These are phyloP conservation scores for Alternaria arbusti DNA, from an alignment of 2,329 filamentous ascomycete genomes.

Conservation along the genomic window DNA sequence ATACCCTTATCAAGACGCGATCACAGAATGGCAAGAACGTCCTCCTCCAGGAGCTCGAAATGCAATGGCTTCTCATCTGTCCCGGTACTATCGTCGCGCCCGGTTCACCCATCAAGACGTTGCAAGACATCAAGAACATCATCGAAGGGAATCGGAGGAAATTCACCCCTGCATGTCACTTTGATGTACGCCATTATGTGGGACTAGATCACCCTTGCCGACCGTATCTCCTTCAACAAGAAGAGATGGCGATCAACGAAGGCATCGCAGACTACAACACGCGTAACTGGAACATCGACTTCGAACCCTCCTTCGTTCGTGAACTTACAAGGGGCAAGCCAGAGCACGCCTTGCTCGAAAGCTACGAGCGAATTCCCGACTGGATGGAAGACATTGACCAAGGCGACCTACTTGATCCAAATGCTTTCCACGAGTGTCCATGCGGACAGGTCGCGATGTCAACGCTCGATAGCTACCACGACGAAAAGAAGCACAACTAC, in stretches of 20 bases:
- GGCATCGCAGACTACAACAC: not conserved
- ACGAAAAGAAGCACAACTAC: not conserved
- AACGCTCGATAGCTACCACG: not conserved
- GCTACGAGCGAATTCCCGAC: not conserved
- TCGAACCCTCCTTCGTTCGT: not conserved
- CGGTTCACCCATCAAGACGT: not conserved
- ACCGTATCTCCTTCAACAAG: not conserved
- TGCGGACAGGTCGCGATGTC: not conserved
- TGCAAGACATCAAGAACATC: not conserved
- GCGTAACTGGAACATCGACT: not conserved
- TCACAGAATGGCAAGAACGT: not conserved
- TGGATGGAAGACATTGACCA: not conserved
- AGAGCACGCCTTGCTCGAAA: not conserved
- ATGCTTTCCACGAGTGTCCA: not conserved
- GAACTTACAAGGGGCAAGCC: not conserved
- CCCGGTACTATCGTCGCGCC: not conserved
- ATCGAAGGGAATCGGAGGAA: not conserved
- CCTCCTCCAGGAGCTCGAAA: not conserved
- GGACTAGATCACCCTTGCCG: not conserved
- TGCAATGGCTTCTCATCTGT: not conserved
- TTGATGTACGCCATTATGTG: not conserved
- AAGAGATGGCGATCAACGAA: not conserved
- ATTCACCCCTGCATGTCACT: not conserved
- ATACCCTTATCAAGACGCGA: not conserved
- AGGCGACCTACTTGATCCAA: not conserved